Conservation (phyloP, 805 yeast genomes). For the Metschnikowia peoriensis region DNA sequence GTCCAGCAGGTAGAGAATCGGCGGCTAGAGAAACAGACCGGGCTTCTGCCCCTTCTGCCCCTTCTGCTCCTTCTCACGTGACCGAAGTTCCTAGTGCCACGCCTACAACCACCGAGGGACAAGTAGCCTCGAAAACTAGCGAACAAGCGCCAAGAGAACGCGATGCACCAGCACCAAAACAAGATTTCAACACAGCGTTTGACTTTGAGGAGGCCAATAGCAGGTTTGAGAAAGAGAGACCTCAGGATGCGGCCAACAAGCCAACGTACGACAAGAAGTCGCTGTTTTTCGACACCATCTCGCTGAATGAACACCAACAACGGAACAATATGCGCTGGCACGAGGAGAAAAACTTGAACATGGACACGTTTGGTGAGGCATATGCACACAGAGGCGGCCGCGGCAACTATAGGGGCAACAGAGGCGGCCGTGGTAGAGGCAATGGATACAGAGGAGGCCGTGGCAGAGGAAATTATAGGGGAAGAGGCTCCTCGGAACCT, state of each 20-base stretch:
- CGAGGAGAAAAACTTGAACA: slow-evolving; percentile 68
- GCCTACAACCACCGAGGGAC: slow-evolving; percentile 1
- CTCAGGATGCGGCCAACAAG: slow-evolving; percentile 29
- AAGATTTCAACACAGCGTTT: slow-evolving; percentile 50
- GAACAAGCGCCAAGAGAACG: slow-evolving; percentile 6
- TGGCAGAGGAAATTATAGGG: slow-evolving; percentile 44
- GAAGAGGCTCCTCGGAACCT: slow-evolving; percentile 35
- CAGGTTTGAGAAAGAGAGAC: slow-evolving; percentile 48
- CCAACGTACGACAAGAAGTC: slow-evolving; percentile 67
- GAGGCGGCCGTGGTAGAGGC: slow-evolving; percentile 36
- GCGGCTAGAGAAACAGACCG: slow-evolving; percentile 11
- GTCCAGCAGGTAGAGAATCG: slow-evolving; percentile 15
- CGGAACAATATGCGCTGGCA: slow-evolving; percentile 54
- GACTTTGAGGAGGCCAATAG: slow-evolving; percentile 78
- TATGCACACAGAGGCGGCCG: slow-evolving; percentile 36
- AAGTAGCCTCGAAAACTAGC: slow-evolving; percentile 9
- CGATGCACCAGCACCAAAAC: slow-evolving; percentile 19
- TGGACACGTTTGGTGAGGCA: slow-evolving; percentile 82
- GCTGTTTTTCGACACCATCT: slow-evolving; percentile 85
- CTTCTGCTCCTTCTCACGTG: neutral
- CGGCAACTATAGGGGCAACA: slow-evolving; percentile 30
- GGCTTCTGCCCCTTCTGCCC: neutral
- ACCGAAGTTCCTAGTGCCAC: neutral
- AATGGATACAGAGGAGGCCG: slow-evolving; percentile 35
- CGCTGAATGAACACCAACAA: slow-evolving; percentile 52